Evolutionary conservation across 768 basidiomycete species (phyloP).

Genomic region (Melanogaster broomeanus): DNA sequence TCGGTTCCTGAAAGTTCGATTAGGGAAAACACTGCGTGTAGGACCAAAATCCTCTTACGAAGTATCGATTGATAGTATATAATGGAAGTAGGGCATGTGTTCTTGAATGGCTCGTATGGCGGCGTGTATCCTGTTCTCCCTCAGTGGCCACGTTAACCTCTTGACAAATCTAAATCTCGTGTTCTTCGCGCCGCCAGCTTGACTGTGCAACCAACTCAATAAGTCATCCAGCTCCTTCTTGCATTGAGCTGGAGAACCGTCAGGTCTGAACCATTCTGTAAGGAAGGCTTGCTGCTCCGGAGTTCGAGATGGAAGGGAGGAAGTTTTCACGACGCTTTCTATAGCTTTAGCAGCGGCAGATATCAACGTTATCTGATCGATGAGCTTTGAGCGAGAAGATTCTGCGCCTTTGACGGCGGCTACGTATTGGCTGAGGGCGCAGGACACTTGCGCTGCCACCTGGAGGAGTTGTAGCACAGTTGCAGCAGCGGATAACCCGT

Average conservation of each 20-base stretch:
- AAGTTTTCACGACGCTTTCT: background rate
- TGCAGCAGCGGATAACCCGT: no score
- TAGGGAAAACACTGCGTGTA: background rate
- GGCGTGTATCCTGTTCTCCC: background rate
- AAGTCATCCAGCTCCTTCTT: background rate
- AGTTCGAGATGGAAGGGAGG: background rate
- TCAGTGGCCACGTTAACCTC: background rate
- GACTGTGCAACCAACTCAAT: background rate
- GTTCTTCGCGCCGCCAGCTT: no score
- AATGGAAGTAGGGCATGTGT: background rate
- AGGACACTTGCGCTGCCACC: no score
- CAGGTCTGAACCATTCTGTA: background rate
- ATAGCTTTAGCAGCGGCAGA: background rate
- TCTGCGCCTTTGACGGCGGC: no score
- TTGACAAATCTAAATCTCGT: no score
- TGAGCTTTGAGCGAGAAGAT: background rate
- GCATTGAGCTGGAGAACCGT: background rate
- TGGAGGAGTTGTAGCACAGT: no score
- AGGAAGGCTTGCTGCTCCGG: background rate
- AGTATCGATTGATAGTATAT: background rate
- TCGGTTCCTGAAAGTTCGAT: background rate
- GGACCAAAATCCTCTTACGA: background rate
- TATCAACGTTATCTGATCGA: background rate
- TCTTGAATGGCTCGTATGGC: background rate
- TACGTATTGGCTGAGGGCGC: no score